A percentile compares a stretch with the other conserved stretches of the same genome.
phyloP scores from a whole-genome alignment of 805 yeast genomes.

The Metschnikowia noctiluminum region DNA sequence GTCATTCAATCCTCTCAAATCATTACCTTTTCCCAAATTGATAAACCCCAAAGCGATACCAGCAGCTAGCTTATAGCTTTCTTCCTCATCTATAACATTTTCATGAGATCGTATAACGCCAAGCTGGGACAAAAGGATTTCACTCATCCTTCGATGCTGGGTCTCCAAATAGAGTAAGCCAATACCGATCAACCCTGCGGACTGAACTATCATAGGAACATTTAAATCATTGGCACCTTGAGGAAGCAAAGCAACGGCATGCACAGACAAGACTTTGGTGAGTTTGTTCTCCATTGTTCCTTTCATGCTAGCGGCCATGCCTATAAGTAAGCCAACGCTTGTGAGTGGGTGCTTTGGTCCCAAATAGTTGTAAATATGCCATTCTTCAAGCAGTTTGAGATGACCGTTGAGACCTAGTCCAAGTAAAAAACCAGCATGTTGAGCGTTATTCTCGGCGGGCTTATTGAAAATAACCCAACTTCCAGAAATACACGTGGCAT shows the following conservation, averaged over 20 bases:
- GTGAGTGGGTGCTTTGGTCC: conserved; percentile 86
- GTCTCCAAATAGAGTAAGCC: conserved; percentile 79
- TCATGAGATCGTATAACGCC: conserved; percentile 50
- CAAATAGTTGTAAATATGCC: conserved; percentile 92
- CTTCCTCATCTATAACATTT: conserved; percentile 59
- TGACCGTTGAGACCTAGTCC: conserved; percentile 94
- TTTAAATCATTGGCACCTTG: conserved; percentile 87
- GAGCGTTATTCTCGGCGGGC: conserved; percentile 66
- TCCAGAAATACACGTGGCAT: conserved; percentile 70
- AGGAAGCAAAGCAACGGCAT: conserved; percentile 87
- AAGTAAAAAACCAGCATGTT: conserved; percentile 91
- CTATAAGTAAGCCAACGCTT: conserved; percentile 82
- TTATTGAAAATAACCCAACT: conserved; percentile 90
- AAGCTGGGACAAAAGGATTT: conserved; percentile 68
- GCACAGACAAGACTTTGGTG: conserved; percentile 89
- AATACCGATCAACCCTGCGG: conserved; percentile 88
- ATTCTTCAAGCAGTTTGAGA: conserved; percentile 76
- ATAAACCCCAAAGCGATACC: conserved; percentile 86
- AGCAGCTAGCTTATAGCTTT: conserved; percentile 81
- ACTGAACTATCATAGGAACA: conserved; percentile 77
- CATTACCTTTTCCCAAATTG: conserved; percentile 73
- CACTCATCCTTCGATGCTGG: conserved; percentile 84
- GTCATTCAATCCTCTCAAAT: conserved; percentile 56
- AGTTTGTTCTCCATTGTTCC: conserved; percentile 84
- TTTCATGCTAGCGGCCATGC: conserved; percentile 84